phyloP scores from a whole-genome alignment of 257 asterid genomes.

The Leonotis leonurus region DNA sequence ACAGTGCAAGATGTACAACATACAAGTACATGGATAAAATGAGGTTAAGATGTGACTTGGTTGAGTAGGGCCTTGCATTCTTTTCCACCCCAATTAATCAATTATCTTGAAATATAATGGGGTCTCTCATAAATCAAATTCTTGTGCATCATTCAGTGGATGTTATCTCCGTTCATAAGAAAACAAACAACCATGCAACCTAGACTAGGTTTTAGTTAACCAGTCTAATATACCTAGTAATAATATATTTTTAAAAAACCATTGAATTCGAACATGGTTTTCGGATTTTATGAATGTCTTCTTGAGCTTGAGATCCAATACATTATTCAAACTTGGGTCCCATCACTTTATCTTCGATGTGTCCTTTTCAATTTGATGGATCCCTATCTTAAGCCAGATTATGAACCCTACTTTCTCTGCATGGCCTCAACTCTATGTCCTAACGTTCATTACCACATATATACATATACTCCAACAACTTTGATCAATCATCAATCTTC shows the following conservation, averaged over 20 bases:
- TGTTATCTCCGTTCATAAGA: too few species aligned
- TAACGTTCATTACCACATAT: background rate
- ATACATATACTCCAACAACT: background rate
- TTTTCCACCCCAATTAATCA: too few species aligned
- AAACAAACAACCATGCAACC: too few species aligned
- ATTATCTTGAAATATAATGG: background rate
- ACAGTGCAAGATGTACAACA: constrained; percentile 1
- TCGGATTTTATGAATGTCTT: background rate
- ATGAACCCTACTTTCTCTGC: background rate
- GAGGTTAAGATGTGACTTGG: constrained; percentile 7
- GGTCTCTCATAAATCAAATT: background rate
- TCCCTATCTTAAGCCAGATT: constrained; percentile 10
- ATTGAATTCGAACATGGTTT: background rate
- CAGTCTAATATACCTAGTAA: background rate
- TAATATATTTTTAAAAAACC: too few species aligned
- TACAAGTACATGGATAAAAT: constrained; percentile 3
- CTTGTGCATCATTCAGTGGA: too few species aligned
- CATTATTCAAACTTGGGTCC: constrained; percentile 12
- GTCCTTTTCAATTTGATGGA: constrained; percentile 5
- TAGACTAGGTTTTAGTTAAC: too few species aligned
- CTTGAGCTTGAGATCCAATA: background rate
- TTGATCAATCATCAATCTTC: background rate
- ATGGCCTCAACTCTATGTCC: background rate
- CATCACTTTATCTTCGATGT: constrained; percentile 12
- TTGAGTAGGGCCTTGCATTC: background rate